Base-by-base conservation (phyloP, 2,329 filamentous ascomycete species). In the Alternaria sp. region DNA sequence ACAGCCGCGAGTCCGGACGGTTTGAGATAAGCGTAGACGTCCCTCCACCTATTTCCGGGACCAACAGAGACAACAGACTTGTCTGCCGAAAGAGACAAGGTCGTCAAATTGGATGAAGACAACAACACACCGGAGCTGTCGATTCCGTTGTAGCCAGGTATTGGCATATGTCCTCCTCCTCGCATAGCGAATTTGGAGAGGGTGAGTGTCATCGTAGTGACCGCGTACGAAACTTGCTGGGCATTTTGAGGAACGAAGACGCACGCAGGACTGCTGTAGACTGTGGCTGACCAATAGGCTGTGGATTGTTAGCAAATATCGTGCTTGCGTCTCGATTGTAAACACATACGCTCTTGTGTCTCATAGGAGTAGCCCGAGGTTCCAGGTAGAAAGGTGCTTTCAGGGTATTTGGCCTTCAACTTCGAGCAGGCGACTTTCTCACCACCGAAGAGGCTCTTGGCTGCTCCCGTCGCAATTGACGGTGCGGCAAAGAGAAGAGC, bases 31-130 rank as follows among this genome's bases (percentile, higher is more conserved):
- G 62, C 63, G 26, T 68, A 78, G 1, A 77, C 74, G 38, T 75
- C 66, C 8, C 65, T 65, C 75, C 75, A 77, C 43, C 66, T 59
- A 9, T 70, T 65, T 1, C 75, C 75, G 16, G 75, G 65, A 1
- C 74, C 75, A 14, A 77, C 63, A 4, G 59, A 65, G 8, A 75
- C 61, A 2, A 51, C 58, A 1, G 65, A 54, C 44, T 69, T 66
- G 62, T 75, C 72, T 1, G 64, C 41, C 4, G 68, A 71, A 7
- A 72, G 65, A 9, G 57, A 59, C 16, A 74, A 51, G 7, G 64
- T 57, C 16, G 63, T 65, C 11, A 77, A 54, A 18, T 70, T 70
- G 7, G 66, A 62, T 1, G 38, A 54, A 2, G 66, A 65, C 0
- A 74, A 30, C 11, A 70, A 51, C 3, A 72, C 59, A 3, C 70